Evolutionary conservation across 2,329 filamentous ascomycete genomes (phyloP), one percentile per base, ranked within the genome.

Genomic region (Fusarium nisikadoi): DNA sequence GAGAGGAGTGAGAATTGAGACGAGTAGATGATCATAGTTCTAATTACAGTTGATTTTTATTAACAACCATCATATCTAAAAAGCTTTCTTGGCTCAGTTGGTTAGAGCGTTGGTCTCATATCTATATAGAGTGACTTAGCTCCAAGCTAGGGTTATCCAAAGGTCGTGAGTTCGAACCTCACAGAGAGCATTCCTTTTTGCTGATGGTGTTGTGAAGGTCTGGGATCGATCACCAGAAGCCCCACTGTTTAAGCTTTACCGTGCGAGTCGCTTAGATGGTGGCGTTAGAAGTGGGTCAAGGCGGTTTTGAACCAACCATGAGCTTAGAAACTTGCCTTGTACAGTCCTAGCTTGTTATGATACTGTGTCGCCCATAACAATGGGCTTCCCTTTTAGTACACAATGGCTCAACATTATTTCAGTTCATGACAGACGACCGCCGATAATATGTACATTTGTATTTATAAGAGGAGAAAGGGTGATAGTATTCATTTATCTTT

Each of bases 101-200:
- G 79, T 80, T 81, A 81, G 78, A 79, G 79, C 79, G 79, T 81
- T 79, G 78, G 79, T 80, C 79, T 80, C 79, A 77, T 79, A 78
- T 35, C 31, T 42, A 9, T 0, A 47, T 23, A 71, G 29, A 20
- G 6, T 76, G 75, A 76, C 57, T 59, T 75, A 68, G 31, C 63
- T 61, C 7, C 10, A 76, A 55, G 64, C 45, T 42, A 76, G 71
- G 59, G 75, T 68, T 27, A 76, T 76, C 75, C 75, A 76, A 76
- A 76, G 75, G 75, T 76, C 75, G 75, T 59, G 75, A 76, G 75
- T 76, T 76, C 75, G 75, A 76, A 53, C 73, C 75, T 76, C 75
- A 71, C 73, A 64, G 68, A 70, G 62, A 69, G 69, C 69, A 75
- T 31, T 43, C 43, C 7, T 58, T 75, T 72, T 65, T 67, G 33